Evolutionary conservation across 2,329 filamentous ascomycete genomes (phyloP).

Genomic region (Zalaria obscura): DNA sequence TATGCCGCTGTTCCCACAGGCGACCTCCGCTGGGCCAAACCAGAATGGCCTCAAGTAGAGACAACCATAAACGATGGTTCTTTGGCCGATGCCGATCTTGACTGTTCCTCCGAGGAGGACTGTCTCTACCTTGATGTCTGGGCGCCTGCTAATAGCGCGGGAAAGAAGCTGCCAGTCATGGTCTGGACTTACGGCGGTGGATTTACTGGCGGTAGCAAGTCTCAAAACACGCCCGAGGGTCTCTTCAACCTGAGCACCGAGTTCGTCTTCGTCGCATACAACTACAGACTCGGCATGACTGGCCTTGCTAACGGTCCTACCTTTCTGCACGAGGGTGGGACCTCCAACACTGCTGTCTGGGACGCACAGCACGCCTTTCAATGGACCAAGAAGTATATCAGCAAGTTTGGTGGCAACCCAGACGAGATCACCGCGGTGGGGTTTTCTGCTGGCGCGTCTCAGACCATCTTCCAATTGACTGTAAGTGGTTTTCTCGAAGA

Average conservation of each 20-base stretch:
- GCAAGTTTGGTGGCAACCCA: constrained; percentile 4
- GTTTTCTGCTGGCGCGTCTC: constrained; percentile 1
- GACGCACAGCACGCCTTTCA: constrained; percentile 4
- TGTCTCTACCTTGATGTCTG: constrained; percentile 9
- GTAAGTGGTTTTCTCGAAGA: too few species aligned
- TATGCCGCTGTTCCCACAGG: constrained; percentile 6
- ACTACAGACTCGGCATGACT: constrained; percentile 3
- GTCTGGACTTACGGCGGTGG: constrained; percentile 30
- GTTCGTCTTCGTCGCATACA: constrained; percentile 3
- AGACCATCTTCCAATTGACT: too few species aligned
- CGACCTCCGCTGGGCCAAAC: constrained; percentile 16
- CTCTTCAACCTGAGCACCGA: constrained; percentile 15
- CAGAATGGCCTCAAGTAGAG: constrained; percentile 20
- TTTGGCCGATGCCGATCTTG: constrained; percentile 20
- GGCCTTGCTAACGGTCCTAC: constrained; percentile 4
- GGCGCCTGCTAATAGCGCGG: constrained; percentile 3
- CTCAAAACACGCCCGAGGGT: constrained; percentile 20
- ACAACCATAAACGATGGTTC: constrained; percentile 18
- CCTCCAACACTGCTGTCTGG: constrained; percentile 2
- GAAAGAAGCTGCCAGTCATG: constrained; percentile 21
- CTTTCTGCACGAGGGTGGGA: constrained; percentile 14
- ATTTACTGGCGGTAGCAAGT: constrained; percentile 16
- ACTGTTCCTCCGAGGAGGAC: constrained; percentile 18
- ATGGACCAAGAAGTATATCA: constrained; percentile 5
- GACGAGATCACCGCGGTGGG: constrained; percentile 4